These are phyloP conservation scores for Arxiozyma telluris DNA, from an alignment of 1,139 yeast genomes.

Conservation along the genomic window DNA sequence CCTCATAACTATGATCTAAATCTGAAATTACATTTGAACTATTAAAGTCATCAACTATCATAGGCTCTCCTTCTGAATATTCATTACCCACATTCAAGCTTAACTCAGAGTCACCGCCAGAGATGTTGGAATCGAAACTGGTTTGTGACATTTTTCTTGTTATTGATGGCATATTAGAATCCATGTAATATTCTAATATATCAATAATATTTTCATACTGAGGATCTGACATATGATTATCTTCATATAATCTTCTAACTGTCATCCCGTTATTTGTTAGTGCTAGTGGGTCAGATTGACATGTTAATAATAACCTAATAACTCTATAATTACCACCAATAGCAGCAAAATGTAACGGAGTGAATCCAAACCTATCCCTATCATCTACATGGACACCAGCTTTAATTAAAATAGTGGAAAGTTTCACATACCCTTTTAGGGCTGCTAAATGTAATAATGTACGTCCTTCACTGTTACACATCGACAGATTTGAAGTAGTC, in stretches of 20 bases:
- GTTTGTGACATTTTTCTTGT: conserved; percentile 16
- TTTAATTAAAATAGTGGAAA: conserved; percentile 55
- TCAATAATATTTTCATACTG: conserved; percentile 10
- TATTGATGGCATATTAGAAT: conserved; percentile 2
- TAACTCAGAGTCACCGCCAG: conserved; percentile 34
- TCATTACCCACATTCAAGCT: neutral
- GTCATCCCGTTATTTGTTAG: conserved; percentile 48
- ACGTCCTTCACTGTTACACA: conserved; percentile 76
- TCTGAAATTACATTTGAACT: conserved; percentile 12
- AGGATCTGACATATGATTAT: conserved; percentile 31
- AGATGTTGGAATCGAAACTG: conserved; percentile 46
- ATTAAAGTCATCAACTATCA: neutral
- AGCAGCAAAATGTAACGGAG: conserved; percentile 83
- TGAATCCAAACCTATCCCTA: conserved; percentile 69
- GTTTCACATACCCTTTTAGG: conserved; percentile 55
- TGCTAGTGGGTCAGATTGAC: conserved; percentile 55
- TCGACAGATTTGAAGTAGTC: conserved; percentile 57
- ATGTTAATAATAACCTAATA: conserved; percentile 23
- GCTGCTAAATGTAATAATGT: conserved; percentile 80
- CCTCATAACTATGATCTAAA: conserved; percentile 29
- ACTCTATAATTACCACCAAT: conserved; percentile 61
- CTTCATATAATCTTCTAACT: conserved; percentile 38
- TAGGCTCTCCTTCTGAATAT: neutral
- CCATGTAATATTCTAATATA: conserved; percentile 1
- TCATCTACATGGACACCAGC: conserved; percentile 75